These are phyloP conservation scores for Starmera stellimalicola DNA, from an alignment of 1,139 yeast species.

Conservation along the genomic window DNA sequence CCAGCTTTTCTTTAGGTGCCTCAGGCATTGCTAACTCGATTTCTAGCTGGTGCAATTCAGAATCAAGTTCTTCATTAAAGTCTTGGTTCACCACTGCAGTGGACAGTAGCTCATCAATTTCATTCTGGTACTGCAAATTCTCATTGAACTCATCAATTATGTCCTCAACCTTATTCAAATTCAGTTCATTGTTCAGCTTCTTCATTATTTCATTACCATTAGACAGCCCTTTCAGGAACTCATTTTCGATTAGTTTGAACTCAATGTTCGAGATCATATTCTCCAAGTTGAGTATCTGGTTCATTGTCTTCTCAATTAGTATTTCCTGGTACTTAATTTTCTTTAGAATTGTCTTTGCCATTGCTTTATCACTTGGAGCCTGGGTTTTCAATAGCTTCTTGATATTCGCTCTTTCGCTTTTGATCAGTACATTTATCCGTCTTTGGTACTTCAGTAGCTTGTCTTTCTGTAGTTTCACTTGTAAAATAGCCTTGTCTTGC, in stretches of 20 bases:
- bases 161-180: constrained; percentile 68
- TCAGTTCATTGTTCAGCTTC: constrained; percentile 69
- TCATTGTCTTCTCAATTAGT: constrained; percentile 57
- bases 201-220: constrained; percentile 73
- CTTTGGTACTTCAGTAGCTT: constrained; percentile 68
- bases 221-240: constrained; percentile 67
- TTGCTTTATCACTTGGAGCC: constrained; percentile 10
- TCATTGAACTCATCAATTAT: constrained; percentile 81
- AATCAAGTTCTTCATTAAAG: constrained; percentile 44
- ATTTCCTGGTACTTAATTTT: constrained; percentile 77
- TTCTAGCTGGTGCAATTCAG: constrained; percentile 38
- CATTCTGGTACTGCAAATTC: constrained; percentile 69
- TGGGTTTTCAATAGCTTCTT: constrained; percentile 19
- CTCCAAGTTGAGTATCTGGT: constrained; percentile 73
- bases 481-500: constrained; percentile 79
- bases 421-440: constrained; percentile 45
- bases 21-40: constrained; percentile 17
- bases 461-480: constrained; percentile 82
- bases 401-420: constrained; percentile 21
- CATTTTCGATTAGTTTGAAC: constrained; percentile 80
- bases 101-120: constrained; percentile 42
- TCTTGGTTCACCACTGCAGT: constrained; percentile 34
- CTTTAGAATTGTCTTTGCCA: constrained; percentile 62
- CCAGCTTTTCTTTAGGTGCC: too few species aligned
- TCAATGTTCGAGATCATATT: constrained; percentile 68